Conservation (phyloP, 2,329 filamentous ascomycete genomes). For the Furcasterigmium sp. region DNA sequence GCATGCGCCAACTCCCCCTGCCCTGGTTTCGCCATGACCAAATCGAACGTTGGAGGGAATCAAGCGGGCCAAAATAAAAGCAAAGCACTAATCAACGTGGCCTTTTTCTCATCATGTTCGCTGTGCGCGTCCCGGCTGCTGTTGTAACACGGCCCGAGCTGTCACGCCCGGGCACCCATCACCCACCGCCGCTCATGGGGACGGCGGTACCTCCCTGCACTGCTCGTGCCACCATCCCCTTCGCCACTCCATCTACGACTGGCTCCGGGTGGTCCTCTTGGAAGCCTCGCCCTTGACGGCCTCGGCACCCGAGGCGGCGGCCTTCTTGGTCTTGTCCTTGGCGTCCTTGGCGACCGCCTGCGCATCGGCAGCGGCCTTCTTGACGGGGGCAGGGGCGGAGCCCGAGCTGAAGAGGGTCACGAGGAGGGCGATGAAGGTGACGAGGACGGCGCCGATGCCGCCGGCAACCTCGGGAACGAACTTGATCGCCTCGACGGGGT, state of each 20-base stretch:
- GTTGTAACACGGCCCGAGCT: background rate
- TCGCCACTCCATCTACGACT: conserved; percentile 33
- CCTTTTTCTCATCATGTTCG: conserved; percentile 2
- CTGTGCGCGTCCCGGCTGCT: background rate
- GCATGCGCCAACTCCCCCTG: background rate
- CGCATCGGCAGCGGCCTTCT: conserved; percentile 61
- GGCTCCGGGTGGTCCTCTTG: conserved; percentile 55
- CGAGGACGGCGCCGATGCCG: conserved; percentile 64
- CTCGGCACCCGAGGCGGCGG: conserved; percentile 58
- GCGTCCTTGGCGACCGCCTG: conserved; percentile 72
- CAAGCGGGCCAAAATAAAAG: background rate
- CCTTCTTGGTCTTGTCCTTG: conserved; percentile 66
- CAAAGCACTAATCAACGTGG: conserved; percentile 2
- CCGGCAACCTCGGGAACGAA: conserved; percentile 89
- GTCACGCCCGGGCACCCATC: background rate
- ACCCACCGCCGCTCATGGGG: background rate
- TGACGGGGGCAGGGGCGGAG: conserved; percentile 62
- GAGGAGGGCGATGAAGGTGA: conserved; percentile 67
- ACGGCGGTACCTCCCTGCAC: background rate
- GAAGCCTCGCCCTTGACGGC: conserved; percentile 69
- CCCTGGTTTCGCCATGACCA: background rate
- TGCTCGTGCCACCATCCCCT: conserved; percentile 1
- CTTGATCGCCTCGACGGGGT: conserved; percentile 79
- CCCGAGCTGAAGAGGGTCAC: conserved; percentile 59
- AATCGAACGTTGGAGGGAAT: conserved; percentile 1